Base-by-base conservation (phyloP, 1,139 yeast genomes). In the Blastobotrys persicus region DNA sequence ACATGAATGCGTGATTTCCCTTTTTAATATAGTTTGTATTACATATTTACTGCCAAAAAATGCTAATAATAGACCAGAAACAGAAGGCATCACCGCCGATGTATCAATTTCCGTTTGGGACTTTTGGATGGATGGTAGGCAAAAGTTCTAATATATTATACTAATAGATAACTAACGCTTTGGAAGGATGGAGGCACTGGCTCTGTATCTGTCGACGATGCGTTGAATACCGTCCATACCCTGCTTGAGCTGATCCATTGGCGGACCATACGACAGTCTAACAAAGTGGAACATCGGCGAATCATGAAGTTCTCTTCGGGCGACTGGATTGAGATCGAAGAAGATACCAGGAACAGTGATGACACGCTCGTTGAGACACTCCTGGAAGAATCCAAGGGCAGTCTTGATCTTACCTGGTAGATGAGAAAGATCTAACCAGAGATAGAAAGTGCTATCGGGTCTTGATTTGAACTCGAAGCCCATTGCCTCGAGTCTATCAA, bases 211-310 rank as follows among this genome's bases (percentile, higher is more conserved):
- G 31, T 68, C 62, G 52, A 81, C 72, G 28, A 81, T 79, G n/a
- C 76, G 65, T 60, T 80, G 84, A 48, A 81, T 80, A 12, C 84
- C 83, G 59, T 81, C 85, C 85, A 81, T 78, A n/a, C 86, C 86
- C 58, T 70, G 69, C 47, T 70, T 79, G 59, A 81, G 69, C 42
- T 75, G 75, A 34, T 72, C 74, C 56, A 80, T 57, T 54, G 80
- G 85, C 2, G 87, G 86, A 1, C 87, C 87, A 59, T 81, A 81
- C 56, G 84, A 79, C 50, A 81, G 69, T 60, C 87, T 71, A 9
- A 81, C 83, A 58, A 74, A 81, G 55, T 80, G 78, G 60, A 79
- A 81, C 84, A 83, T 80, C 46, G 79, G 81, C 20, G 79, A 81
- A 56, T 81, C 86, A 56, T 76, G 81, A 52, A 81, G 68, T 49